These are phyloP conservation scores for Henckelia pumila DNA, from an alignment of 257 asterid genomes.

Conservation along the genomic window DNA sequence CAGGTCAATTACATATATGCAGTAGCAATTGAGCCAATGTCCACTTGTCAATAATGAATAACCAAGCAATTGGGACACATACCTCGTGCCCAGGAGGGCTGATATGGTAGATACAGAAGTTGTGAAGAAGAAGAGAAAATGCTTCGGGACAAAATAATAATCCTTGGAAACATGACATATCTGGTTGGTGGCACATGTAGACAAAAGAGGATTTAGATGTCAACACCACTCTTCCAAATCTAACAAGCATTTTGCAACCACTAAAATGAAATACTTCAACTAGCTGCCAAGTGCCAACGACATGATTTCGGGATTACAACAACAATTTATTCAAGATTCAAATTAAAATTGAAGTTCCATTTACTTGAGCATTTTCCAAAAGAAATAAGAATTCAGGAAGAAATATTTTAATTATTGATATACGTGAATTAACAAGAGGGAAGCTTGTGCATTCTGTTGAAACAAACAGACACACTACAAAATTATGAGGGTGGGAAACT, in stretches of 20 bases:
- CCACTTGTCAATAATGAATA: constrained; percentile 1
- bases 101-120: constrained; percentile 73
- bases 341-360: background rate
- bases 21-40: background rate
- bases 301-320: constrained; percentile 10
- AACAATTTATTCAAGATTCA: constrained; percentile 7
- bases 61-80: constrained; percentile 26
- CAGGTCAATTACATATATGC: constrained; percentile 1
- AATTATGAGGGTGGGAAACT: constrained; percentile 6
- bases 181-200: constrained; percentile 42
- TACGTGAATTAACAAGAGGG: background rate
- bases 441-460: background rate
- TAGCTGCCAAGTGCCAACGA: constrained; percentile 14
- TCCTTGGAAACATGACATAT: constrained; percentile 72
- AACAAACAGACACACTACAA: background rate
- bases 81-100: constrained; percentile 87
- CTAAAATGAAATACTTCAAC: constrained; percentile 13
- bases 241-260: constrained; percentile 12
- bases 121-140: constrained; percentile 66
- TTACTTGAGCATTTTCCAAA: constrained; percentile 2
- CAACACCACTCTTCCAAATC: constrained; percentile 20
- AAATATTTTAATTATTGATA: background rate
- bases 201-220: constrained; percentile 31
- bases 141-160: constrained; percentile 67
- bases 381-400: constrained; percentile 10